Evolutionary conservation across 2,329 filamentous ascomycete species (phyloP).

Genomic region (Alternaria atra): DNA sequence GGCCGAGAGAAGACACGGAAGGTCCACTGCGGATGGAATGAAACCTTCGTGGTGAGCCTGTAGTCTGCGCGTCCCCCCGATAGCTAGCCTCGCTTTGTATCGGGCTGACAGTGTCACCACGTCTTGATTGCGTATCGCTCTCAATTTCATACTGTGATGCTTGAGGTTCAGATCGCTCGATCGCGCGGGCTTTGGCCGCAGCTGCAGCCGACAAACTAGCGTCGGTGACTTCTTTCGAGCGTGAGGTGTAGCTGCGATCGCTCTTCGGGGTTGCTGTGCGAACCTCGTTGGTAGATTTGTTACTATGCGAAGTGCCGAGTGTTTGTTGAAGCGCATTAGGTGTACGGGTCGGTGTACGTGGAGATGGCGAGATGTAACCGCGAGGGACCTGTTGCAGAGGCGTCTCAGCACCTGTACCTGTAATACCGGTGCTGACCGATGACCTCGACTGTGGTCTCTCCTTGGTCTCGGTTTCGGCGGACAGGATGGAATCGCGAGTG

Average conservation of each 20-base stretch:
- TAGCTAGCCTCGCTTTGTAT: slow-evolving; percentile 94
- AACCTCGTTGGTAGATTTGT: slow-evolving; percentile 62
- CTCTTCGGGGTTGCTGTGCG: slow-evolving; percentile 56
- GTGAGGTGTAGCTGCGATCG: slow-evolving; percentile 56
- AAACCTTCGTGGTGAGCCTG: slow-evolving; percentile 54
- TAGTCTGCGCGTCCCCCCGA: slow-evolving; percentile 35
- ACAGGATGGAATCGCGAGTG: slow-evolving; percentile 86
- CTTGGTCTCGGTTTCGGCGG: slow-evolving; percentile 73
- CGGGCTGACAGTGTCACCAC: slow-evolving; percentile 74
- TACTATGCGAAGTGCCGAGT: slow-evolving; percentile 73
- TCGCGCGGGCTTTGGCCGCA: slow-evolving; percentile 50
- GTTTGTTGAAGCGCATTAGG: slow-evolving; percentile 64
- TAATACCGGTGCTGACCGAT: slow-evolving; percentile 59
- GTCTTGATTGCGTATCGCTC: slow-evolving; percentile 52
- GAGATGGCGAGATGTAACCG: slow-evolving; percentile 67
- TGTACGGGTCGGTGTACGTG: slow-evolving; percentile 70
- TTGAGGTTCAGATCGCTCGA: slow-evolving; percentile 46
- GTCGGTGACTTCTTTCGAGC: slow-evolving; percentile 30
- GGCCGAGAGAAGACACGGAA: slow-evolving; percentile 70
- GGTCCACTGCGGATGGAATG: slow-evolving; percentile 57
- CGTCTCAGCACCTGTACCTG: slow-evolving; percentile 58
- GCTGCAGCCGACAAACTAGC: slow-evolving; percentile 44
- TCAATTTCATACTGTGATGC: slow-evolving; percentile 50
- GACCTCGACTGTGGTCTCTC: slow-evolving; percentile 66
- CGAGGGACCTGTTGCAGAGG: slow-evolving; percentile 70